Evolutionary conservation across 2,329 filamentous ascomycete species (phyloP), one percentile per base, ranked within the genome.

Genomic region (Aspergillus sp.): DNA sequence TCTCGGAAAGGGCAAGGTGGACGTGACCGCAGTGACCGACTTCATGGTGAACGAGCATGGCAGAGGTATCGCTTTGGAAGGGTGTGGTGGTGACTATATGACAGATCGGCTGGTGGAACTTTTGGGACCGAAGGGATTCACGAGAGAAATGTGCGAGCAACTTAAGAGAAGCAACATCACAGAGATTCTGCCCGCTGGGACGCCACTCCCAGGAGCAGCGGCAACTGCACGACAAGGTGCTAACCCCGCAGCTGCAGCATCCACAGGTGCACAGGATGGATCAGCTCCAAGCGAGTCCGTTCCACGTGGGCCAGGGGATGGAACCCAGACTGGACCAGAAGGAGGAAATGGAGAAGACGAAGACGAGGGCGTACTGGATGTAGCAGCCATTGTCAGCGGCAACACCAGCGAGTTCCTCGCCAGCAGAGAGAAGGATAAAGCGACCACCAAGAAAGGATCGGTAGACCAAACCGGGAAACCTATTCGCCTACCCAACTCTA

Each of bases 1-100:
- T 64, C 86, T 98, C 47, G 93, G 93, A 8, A 88, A 83, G 63
- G 83, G 88, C 58, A 97, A 97, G 71, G 88, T 91, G 26, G 90
- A 98, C 58, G 81, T 98, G 13, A 95, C 90, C 1, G 91, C 90
- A 44, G 82, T 98, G 39, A 83, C 85, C 45, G 91, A 97, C 49
- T 91, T 87, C 57, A 71, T 82, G 37, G 78, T 94, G 71, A 76
- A 90, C 66, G 76, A 87, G 68, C 71, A 82, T 60, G 77, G 81
- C 61, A 67, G 79, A 76, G 68, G 85, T 62, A 65, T 80, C 61
- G 69, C 82, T 50, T 48, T 86, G 53, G 59, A 78, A 41, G 71
- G 83, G 10, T 93, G 88, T 48, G 93, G 93, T 51, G 93, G 93
- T 40, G 86, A 96, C 57, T 82, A 86, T 2, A 88, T 97, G 73